These are phyloP conservation scores for Phalaenopsis hybrid DNA, from an alignment of 116 monocot species.

Conservation along the genomic window DNA sequence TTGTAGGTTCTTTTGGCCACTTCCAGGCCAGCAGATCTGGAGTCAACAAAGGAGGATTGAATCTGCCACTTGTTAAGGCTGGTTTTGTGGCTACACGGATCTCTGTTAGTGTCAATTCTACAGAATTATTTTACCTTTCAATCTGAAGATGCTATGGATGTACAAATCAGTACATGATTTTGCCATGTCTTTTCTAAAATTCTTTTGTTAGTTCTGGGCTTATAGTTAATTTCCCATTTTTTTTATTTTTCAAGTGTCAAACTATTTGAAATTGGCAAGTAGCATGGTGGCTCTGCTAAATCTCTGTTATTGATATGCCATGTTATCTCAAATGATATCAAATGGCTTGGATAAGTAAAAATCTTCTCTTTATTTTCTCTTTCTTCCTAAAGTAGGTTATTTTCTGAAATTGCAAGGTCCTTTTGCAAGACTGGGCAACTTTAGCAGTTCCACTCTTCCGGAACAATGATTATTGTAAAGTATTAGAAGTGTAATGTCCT, in stretches of 20 bases:
- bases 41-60: conserved; percentile 87
- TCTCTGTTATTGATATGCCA: no score
- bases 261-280: not conserved
- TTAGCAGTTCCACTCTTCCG: no score
- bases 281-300: not conserved
- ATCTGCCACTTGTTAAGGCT: conserved; percentile 78
- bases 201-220: not conserved
- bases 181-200: not conserved
- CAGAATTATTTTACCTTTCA: not conserved
- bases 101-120: conserved; percentile 41
- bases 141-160: not conserved
- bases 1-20: conserved; percentile 92
- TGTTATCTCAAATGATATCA: no score
- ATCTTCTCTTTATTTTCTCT: not conserved
- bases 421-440: no score
- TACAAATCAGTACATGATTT: not conserved
- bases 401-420: no score
- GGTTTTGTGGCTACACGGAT: conserved; percentile 98
- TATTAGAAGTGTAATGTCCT: no score
- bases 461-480: no score
- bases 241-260: not conserved
- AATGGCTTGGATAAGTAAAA: not conserved
- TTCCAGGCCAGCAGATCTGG: conserved; percentile 94
- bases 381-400: no score
- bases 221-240: not conserved